Base-by-base conservation (phyloP, 73 alveolate genomes). In the Diophrys sp. region DNA sequence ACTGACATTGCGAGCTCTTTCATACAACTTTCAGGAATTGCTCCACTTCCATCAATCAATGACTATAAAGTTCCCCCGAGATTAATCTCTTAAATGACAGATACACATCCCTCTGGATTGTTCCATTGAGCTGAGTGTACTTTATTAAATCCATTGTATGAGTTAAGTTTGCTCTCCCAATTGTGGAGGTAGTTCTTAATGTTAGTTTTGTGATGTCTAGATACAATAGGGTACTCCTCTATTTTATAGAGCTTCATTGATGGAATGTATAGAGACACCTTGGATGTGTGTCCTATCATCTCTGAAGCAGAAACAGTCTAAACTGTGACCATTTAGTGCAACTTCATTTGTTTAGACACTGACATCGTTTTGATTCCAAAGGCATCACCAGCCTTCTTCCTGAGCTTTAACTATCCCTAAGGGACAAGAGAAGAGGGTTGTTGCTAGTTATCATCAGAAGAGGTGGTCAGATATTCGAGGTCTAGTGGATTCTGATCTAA, bases 101-200 rank as follows among this genome's bases (percentile, higher is more conserved):
- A 44, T 5, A 44, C 62, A 44, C n/a, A 5, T 11, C 62, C 62
- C 18, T 44, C 62, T 44, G 62, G 62, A 44, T 44, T 44, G 18
- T 44, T 44, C 62, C 62, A 44, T 44, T 44, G 18, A 44, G 18
- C 18, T 11, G 62, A 44, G 18, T 44, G 62, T 11, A 44, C 62
- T 44, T 44, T 44, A 18, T 5, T 44, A 18, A 44, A 44, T 5
- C 62, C 62, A 44, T 44, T 44, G 18, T 11, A 44, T 18, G 62
- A 44, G 62, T 44, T 44, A 44, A 44, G 62, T 44, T 44, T 44
- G 62, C 62, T 44, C 62, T 44, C 62, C 62, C 62, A 44, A 18
- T 44, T 44, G 18, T 44, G 5, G n/a, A 44, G n/a, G 18, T 44
- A 44, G 18, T 5, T 18, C 5, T 18, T 5, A 44, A 44, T 44